These are phyloP conservation scores for Rhododendron ferrugineum DNA, from an alignment of 148 eudicot species.

Conservation along the genomic window DNA sequence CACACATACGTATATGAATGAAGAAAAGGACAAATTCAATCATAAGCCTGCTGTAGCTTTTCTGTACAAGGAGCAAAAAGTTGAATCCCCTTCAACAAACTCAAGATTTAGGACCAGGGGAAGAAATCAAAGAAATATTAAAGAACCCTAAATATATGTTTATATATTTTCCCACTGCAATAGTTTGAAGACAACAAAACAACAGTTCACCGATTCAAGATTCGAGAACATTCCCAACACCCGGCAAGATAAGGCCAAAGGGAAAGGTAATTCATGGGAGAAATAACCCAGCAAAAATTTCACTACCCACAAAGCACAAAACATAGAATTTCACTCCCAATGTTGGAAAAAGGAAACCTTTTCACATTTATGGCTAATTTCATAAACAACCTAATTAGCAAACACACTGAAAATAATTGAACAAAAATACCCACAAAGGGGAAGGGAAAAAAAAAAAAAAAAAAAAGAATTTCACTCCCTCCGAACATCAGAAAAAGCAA, in stretches of 20 bases:
- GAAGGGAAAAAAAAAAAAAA: too few relatives aligned
- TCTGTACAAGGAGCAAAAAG: background rate
- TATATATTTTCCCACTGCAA: background rate
- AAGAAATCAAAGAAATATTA: background rate
- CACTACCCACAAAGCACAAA: background rate
- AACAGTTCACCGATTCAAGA: background rate
- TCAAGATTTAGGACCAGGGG: background rate
- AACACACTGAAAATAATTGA: background rate
- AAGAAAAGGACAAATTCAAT: background rate
- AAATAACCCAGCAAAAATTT: background rate
- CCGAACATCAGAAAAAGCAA: background rate
- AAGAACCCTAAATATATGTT: background rate
- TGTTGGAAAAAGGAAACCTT: background rate
- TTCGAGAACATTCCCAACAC: background rate
- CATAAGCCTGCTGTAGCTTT: background rate
- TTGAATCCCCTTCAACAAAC: background rate
- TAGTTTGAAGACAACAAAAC: background rate
- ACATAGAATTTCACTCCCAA: background rate
- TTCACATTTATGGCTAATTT: background rate
- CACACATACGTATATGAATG: background rate
- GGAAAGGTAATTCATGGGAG: background rate
- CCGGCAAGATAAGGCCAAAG: slow-evolving; percentile 1
- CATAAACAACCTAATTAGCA: background rate
- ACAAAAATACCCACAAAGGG: too few relatives aligned
- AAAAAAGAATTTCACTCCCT: background rate